Evolutionary conservation across 768 basidiomycete species (phyloP).

Genomic region (Harrya chromipes): DNA sequence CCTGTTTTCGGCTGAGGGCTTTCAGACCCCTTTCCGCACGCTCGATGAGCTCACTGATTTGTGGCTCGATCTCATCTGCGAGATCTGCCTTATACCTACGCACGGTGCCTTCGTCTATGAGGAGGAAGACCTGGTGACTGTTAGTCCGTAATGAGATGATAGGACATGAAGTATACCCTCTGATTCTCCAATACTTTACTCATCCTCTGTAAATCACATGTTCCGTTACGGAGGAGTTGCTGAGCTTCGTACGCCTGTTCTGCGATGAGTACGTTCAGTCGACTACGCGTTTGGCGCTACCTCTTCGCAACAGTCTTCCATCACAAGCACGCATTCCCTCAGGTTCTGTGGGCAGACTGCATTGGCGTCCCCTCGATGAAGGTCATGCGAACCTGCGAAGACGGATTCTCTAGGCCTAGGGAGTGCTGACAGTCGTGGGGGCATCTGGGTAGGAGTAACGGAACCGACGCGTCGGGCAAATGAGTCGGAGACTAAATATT

Average conservation of each 20-base stretch:
- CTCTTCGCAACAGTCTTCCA: conserved; percentile 84
- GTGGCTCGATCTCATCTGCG: conserved; percentile 78
- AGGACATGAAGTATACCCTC: conserved; percentile 42
- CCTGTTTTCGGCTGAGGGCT: conserved; percentile 59
- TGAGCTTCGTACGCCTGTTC: conserved; percentile 66
- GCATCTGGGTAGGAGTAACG: conserved; percentile 32
- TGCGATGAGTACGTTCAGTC: background rate
- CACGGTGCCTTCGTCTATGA: conserved; percentile 72
- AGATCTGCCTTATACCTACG: conserved; percentile 71
- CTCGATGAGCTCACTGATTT: conserved; percentile 70
- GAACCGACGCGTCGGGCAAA: conserved; percentile 11
- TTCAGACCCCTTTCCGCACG: conserved; percentile 68
- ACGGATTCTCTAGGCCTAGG: conserved; percentile 59
- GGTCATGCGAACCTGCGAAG: conserved; percentile 63
- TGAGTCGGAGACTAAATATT: conserved; percentile 26
- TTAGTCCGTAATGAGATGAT: conserved; percentile 1
- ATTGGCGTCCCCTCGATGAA: conserved; percentile 61
- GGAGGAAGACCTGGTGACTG: conserved; percentile 60
- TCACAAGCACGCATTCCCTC: conserved; percentile 69
- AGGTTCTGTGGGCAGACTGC: conserved; percentile 69
- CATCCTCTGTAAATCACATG: conserved; percentile 70
- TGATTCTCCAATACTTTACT: conserved; percentile 64
- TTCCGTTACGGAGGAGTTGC: conserved; percentile 64
- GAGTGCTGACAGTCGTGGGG: conserved; percentile 44
- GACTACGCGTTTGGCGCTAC: conserved; percentile 30